Evolutionary conservation across 371 early-diverging fungal species (phyloP).

Genomic region (Dinochytrium kinnereticum): DNA sequence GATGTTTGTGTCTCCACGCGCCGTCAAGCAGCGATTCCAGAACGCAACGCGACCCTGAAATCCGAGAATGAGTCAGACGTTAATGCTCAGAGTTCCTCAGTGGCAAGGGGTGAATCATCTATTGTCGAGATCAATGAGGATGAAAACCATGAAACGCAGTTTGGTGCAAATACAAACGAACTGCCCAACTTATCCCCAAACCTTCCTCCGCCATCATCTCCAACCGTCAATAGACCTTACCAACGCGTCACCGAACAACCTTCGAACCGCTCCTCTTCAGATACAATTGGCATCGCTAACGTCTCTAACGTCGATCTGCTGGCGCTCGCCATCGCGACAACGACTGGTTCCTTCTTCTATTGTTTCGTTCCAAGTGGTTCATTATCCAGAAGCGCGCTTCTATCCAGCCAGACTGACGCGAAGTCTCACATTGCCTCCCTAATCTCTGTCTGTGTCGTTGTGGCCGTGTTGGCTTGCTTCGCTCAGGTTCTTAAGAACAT

Average conservation of each 20-base stretch:
- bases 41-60: too few relatives aligned
- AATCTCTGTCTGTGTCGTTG: slow-evolving; percentile 43
- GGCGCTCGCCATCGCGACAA: slow-evolving; percentile 53
- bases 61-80: too few relatives aligned
- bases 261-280: background rate
- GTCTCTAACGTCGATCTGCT: slow-evolving; percentile 50
- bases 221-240: background rate
- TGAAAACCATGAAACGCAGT: too few relatives aligned
- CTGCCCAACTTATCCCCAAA: too few relatives aligned
- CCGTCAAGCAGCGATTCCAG: too few relatives aligned
- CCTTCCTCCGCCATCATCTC: too few relatives aligned
- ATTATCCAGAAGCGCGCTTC: slow-evolving; percentile 40
- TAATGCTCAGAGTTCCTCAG: background rate
- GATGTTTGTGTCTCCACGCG: too few relatives aligned
- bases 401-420: slow-evolving; percentile 37
- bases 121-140: too few relatives aligned
- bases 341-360: slow-evolving; percentile 50
- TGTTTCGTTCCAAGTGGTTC: slow-evolving; percentile 46
- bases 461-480: slow-evolving; percentile 43
- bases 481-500: slow-evolving; percentile 53
- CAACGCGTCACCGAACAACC: background rate
- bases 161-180: too few relatives aligned
- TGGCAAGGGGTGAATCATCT: background rate
- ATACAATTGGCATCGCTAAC: background rate
- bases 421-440: slow-evolving; percentile 40